Conservation (phyloP, 768 basidiomycete genomes). For the Suillus sp. region DNA sequence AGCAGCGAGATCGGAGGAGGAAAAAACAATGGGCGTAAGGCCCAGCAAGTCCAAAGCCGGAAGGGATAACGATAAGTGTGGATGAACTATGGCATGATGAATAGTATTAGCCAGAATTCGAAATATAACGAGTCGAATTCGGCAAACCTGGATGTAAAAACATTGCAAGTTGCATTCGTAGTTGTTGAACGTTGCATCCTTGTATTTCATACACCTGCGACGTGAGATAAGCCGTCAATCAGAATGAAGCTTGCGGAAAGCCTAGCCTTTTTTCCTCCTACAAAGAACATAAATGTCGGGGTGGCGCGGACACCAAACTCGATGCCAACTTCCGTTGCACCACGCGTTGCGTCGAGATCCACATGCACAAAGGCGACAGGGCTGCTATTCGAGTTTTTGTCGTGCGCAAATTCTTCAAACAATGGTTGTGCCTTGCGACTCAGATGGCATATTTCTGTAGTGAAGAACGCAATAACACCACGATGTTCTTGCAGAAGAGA, state of each 20-base stretch:
- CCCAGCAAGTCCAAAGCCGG: slow-evolving; percentile 63
- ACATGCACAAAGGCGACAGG: slow-evolving; percentile 81
- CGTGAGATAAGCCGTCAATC: slow-evolving; percentile 3
- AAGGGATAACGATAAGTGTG: slow-evolving; percentile 62
- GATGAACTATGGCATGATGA: slow-evolving; percentile 57
- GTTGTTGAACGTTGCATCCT: slow-evolving; percentile 67
- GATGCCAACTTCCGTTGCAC: slow-evolving; percentile 51
- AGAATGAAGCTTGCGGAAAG: background rate
- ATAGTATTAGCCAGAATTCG: slow-evolving; percentile 1
- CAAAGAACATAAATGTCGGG: slow-evolving; percentile 89
- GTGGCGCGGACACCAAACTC: slow-evolving; percentile 73
- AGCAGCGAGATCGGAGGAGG: slow-evolving; percentile 68
- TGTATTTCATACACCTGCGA: slow-evolving; percentile 68
- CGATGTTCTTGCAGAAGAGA: slow-evolving; percentile 64
- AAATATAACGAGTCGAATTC: slow-evolving; percentile 52
- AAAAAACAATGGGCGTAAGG: slow-evolving; percentile 75
- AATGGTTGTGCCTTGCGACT: slow-evolving; percentile 83
- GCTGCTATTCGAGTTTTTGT: slow-evolving; percentile 48
- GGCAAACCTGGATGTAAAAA: slow-evolving; percentile 78
- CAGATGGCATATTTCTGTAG: slow-evolving; percentile 71
- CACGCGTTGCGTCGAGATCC: slow-evolving; percentile 72
- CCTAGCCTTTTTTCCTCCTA: slow-evolving; percentile 68
- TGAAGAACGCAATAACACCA: slow-evolving; percentile 82
- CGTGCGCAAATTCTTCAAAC: slow-evolving; percentile 75
- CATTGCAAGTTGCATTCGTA: slow-evolving; percentile 72